These are phyloP conservation scores for Melaleuca alternifolia DNA, from an alignment of 345 rosid species.

Conservation along the genomic window DNA sequence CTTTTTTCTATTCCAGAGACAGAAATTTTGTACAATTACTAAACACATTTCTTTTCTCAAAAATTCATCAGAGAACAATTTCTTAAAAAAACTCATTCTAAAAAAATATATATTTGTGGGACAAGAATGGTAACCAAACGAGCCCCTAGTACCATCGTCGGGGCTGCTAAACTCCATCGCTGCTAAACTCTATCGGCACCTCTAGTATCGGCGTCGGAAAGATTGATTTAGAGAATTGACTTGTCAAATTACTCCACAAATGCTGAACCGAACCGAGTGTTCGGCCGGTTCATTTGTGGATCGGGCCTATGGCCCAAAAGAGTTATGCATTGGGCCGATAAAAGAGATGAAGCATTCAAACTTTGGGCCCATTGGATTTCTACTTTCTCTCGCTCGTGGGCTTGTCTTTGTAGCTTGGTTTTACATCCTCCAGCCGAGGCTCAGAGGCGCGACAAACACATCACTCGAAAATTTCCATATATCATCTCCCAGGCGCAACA, in stretches of 20 bases:
- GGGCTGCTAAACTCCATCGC: too few relatives aligned
- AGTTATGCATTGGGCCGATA: background rate
- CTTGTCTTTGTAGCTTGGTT: background rate
- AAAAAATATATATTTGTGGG: too few relatives aligned
- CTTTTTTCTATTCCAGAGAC: too few relatives aligned
- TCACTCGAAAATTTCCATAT: too few relatives aligned
- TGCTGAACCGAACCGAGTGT: background rate
- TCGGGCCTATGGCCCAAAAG: background rate
- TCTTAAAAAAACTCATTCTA: too few relatives aligned
- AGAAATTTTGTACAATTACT: too few relatives aligned
- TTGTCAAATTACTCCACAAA: background rate
- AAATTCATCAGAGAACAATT: too few relatives aligned
- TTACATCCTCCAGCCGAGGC: background rate
- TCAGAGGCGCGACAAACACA: background rate
- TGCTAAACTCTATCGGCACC: background rate
- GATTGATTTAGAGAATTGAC: background rate
- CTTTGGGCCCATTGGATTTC: background rate
- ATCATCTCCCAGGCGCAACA: too few relatives aligned
- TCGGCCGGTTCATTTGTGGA: background rate
- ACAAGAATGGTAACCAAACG: too few relatives aligned
- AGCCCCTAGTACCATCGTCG: too few relatives aligned
- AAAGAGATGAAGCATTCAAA: background rate
- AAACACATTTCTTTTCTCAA: too few relatives aligned
- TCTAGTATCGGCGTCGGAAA: background rate
- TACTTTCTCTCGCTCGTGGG: background rate